Evolutionary conservation across 495 filamentous ascomycete species (phyloP).

Genomic region (Penicillium macrosclerotiorum): DNA sequence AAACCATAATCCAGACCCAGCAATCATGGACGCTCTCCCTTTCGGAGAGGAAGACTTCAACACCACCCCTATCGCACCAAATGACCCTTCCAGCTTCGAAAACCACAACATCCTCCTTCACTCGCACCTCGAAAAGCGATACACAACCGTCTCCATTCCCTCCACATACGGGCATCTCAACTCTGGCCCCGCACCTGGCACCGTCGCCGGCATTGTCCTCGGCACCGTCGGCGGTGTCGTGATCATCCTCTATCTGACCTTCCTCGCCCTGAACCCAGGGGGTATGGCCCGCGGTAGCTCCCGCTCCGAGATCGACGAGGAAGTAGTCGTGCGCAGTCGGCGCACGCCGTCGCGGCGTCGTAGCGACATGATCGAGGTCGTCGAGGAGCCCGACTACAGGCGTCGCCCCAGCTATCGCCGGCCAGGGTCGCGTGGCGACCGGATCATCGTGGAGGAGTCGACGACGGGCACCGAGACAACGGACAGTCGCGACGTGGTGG

Average conservation of each 20-base stretch:
- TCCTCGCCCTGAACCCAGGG: constrained; percentile 58
- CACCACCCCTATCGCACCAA: background rate
- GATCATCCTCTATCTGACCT: constrained; percentile 72
- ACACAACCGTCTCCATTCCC: constrained; percentile 56
- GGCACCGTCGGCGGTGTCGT: constrained; percentile 82
- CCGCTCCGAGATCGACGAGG: constrained; percentile 20
- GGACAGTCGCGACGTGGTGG: constrained; percentile 28
- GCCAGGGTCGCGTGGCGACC: constrained; percentile 18
- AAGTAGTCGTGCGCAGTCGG: constrained; percentile 28
- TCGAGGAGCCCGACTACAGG: constrained; percentile 21
- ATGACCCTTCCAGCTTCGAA: background rate
- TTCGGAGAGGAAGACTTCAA: constrained; percentile 5
- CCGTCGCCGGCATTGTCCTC: constrained; percentile 80
- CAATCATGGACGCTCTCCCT: constrained; percentile 11
- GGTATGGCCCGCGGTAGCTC: constrained; percentile 23
- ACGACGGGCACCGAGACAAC: constrained; percentile 19
- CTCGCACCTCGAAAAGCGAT: constrained; percentile 21
- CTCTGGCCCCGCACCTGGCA: constrained; percentile 61
- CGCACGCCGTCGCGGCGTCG: constrained; percentile 11
- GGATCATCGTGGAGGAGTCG: constrained; percentile 30
- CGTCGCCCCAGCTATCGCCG: constrained; percentile 25
- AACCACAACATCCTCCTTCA: constrained; percentile 8
- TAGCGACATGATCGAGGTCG: constrained; percentile 23
- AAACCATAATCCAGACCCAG: background rate
- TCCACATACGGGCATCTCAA: constrained; percentile 63